phyloP scores from a whole-genome alignment of 106 monocot species.

The Amphibolis antarctica region DNA sequence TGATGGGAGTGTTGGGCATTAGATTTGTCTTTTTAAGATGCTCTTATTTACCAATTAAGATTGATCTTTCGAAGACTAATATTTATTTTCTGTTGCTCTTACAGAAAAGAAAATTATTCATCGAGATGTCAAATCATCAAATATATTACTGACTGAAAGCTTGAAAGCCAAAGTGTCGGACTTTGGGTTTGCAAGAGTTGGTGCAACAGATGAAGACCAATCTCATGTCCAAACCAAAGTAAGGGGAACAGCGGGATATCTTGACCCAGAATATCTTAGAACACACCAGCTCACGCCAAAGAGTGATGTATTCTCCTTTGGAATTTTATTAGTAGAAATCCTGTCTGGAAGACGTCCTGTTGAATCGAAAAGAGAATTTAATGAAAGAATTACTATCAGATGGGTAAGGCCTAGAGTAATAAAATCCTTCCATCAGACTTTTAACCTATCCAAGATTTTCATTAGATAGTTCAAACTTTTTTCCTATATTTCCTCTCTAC shows the following conservation, averaged over 20 bases:
- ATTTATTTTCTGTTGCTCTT: neutral
- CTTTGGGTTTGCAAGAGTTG: conserved; percentile 73
- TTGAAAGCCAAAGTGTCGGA: conserved; percentile 60
- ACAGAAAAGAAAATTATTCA: conserved; percentile 70
- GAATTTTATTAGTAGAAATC: conserved; percentile 62
- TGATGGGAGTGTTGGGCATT: too few species aligned
- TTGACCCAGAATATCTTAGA: conserved; percentile 64
- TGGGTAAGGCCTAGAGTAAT: conserved; percentile 21
- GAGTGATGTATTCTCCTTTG: conserved; percentile 72
- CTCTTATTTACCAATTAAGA: neutral
- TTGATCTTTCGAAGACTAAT: neutral
- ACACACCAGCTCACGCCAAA: conserved; percentile 58
- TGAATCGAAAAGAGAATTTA: conserved; percentile 11
- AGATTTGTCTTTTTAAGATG: too few species aligned
- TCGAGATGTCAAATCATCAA: conserved; percentile 67
- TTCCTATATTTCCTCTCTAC: neutral
- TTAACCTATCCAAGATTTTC: neutral
- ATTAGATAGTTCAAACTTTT: neutral
- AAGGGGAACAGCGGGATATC: conserved; percentile 70
- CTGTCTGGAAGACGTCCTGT: conserved; percentile 53
- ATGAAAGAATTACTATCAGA: conserved; percentile 58
- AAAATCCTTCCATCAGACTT: neutral
- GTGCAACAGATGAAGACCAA: conserved; percentile 34
- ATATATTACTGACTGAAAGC: conserved; percentile 62
- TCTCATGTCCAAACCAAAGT: conserved; percentile 50